Evolutionary conservation across 768 basidiomycete species (phyloP).

Genomic region (Hemileccinum impolitum): DNA sequence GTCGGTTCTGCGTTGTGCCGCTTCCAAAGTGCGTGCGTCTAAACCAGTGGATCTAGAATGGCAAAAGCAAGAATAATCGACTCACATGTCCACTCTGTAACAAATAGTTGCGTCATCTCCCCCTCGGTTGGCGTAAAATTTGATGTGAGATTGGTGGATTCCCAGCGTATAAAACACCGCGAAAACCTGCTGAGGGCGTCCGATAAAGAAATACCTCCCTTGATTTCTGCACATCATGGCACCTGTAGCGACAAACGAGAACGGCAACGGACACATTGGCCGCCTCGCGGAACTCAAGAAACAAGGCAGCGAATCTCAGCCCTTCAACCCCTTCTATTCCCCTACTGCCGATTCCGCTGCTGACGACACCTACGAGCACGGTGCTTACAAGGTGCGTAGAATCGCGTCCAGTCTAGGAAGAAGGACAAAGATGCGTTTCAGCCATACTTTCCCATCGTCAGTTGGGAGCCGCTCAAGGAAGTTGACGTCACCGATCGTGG

Average conservation of each 20-base stretch:
- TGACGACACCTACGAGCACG: constrained; percentile 50
- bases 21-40: background rate
- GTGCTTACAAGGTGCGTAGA: constrained; percentile 53
- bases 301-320: constrained; percentile 14
- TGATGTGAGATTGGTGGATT: background rate
- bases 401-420: background rate
- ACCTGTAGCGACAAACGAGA: constrained; percentile 45
- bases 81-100: constrained; percentile 12
- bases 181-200: background rate
- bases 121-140: constrained; percentile 8
- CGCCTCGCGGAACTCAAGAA: constrained; percentile 25
- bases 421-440: constrained; percentile 24
- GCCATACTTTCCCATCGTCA: constrained; percentile 61
- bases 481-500: constrained; percentile 64
- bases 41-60: constrained; percentile 3
- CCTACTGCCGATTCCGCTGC: constrained; percentile 51
- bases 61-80: constrained; percentile 10
- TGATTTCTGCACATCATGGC: constrained; percentile 37
- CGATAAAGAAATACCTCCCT: background rate
- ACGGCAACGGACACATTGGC: constrained; percentile 18
- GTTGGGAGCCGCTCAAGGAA: constrained; percentile 62
- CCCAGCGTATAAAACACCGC: constrained; percentile 15
- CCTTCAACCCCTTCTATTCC: constrained; percentile 68
- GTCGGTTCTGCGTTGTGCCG: background rate
- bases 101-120: constrained; percentile 19